Evolutionary conservation across 371 early-diverging fungal genomes (phyloP).

Genomic region (Rhizopus stolonifer): DNA sequence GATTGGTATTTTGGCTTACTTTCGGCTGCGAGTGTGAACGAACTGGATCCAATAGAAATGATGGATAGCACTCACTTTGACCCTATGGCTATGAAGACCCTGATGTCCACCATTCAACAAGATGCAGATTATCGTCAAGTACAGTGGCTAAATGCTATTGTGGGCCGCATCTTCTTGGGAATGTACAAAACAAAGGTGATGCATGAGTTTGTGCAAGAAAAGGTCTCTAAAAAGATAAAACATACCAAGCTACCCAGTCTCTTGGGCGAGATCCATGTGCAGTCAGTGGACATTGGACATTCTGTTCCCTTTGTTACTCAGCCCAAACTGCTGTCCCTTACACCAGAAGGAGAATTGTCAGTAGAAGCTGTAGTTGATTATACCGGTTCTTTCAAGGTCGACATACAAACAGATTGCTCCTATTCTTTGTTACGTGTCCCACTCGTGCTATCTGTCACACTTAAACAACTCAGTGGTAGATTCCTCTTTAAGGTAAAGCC

Average conservation of each 20-base stretch:
- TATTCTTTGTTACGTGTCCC: conserved; percentile 65
- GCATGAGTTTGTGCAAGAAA: conserved; percentile 57
- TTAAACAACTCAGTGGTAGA: conserved; percentile 67
- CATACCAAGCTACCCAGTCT: conserved; percentile 70
- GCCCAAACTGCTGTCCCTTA: conserved; percentile 68
- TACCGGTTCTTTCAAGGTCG: conserved; percentile 68
- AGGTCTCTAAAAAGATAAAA: conserved; percentile 60
- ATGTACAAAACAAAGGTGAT: conserved; percentile 67
- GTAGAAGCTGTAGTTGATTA: conserved; percentile 78
- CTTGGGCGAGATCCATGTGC: conserved; percentile 76
- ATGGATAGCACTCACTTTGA: conserved; percentile 56
- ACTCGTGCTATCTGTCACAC: conserved; percentile 72
- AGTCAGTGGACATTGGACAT: conserved; percentile 76
- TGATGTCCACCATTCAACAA: conserved; percentile 51
- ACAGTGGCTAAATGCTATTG: conserved; percentile 88
- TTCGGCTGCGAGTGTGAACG: conserved; percentile 36
- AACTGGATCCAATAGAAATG: conserved; percentile 26
- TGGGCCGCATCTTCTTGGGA: conserved; percentile 76
- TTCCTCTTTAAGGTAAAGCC: conserved; percentile 75
- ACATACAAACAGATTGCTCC: conserved; percentile 64
- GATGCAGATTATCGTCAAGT: conserved; percentile 57
- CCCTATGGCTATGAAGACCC: conserved; percentile 40
- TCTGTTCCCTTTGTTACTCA: conserved; percentile 79
- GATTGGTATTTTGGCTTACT: conserved; percentile 79
- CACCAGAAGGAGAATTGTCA: conserved; percentile 67